Conservation (phyloP, 352 stramenopile species). For the Pythium angustatum region DNA sequence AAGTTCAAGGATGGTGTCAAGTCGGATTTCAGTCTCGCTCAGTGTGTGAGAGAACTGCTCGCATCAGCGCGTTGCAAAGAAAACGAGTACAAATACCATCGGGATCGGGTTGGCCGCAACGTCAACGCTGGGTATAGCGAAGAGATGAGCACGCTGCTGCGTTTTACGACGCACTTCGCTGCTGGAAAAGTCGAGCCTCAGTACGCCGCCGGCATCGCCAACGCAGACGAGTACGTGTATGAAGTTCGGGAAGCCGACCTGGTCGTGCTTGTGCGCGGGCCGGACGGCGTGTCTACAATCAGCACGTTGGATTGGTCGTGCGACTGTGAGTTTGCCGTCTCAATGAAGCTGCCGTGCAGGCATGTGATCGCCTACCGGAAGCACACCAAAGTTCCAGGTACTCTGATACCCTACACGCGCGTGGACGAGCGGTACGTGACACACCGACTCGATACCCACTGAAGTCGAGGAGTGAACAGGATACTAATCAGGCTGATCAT, state of each 20-base stretch:
- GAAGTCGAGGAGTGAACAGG: no score
- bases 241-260: no score
- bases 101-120: neutral
- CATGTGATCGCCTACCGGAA: conserved; percentile 6
- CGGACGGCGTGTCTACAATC: no score
- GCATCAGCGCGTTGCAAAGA: neutral
- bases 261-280: no score
- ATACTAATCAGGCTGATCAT: no score
- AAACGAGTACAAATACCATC: neutral
- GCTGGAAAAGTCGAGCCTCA: conserved; percentile 16
- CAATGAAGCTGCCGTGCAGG: conserved; percentile 8
- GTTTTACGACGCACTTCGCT: conserved; percentile 26
- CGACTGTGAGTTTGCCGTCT: neutral
- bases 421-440: no score
- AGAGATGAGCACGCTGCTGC: conserved; percentile 26
- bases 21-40: neutral
- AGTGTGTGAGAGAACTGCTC: neutral
- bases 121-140: conserved; percentile 27
- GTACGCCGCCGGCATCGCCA: no score
- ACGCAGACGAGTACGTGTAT: no score
- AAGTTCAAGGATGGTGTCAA: neutral
- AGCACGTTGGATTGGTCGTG: no score
- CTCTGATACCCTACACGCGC: no score
- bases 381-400: no score
- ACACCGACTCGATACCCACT: no score